phyloP scores from a whole-genome alignment of 129 eudicot species.

The Chrysanthemum seticuspe region DNA sequence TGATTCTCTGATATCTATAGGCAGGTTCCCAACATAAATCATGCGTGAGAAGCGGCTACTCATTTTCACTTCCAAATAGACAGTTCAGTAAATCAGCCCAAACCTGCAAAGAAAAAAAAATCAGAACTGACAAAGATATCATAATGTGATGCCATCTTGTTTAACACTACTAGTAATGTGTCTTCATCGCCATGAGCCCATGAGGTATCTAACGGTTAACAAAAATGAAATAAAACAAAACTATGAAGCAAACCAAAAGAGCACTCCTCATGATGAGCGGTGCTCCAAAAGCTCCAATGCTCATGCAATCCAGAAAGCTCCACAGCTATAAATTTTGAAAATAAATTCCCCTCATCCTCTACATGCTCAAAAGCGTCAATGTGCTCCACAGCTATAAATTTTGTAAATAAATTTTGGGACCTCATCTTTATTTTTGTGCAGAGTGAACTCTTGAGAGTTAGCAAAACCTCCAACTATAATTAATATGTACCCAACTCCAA shows the following conservation, averaged over 20 bases:
- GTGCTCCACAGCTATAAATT: conserved; percentile 77
- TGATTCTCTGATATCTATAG: conserved; percentile 72
- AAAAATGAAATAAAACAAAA: conserved; percentile 43
- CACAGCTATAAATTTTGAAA: conserved; percentile 70
- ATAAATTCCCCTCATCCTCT: conserved; percentile 69
- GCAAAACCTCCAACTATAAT: conserved; percentile 66
- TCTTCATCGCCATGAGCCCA: conserved; percentile 25
- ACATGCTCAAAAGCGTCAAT: conserved; percentile 79
- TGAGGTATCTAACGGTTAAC: conserved; percentile 33
- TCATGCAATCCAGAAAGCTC: conserved; percentile 89
- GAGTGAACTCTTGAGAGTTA: conserved; percentile 57
- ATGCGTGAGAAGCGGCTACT: conserved; percentile 95
- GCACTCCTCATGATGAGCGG: conserved; percentile 93
- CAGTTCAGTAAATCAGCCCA: conserved; percentile 16
- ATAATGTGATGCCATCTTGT: neutral
- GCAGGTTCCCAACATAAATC: conserved; percentile 97
- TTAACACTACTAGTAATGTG: conserved; percentile 14
- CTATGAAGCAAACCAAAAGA: conserved; percentile 94
- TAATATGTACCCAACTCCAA: conserved; percentile 61
- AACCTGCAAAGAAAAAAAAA: conserved; percentile 36
- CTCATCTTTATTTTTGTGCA: conserved; percentile 51
- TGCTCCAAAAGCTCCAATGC: conserved; percentile 96
- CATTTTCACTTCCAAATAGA: conserved; percentile 46
- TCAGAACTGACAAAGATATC: conserved; percentile 19
- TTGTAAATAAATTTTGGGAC: conserved; percentile 64